Conservation (phyloP, 495 filamentous ascomycete genomes). For the Oidiodendron maius region DNA sequence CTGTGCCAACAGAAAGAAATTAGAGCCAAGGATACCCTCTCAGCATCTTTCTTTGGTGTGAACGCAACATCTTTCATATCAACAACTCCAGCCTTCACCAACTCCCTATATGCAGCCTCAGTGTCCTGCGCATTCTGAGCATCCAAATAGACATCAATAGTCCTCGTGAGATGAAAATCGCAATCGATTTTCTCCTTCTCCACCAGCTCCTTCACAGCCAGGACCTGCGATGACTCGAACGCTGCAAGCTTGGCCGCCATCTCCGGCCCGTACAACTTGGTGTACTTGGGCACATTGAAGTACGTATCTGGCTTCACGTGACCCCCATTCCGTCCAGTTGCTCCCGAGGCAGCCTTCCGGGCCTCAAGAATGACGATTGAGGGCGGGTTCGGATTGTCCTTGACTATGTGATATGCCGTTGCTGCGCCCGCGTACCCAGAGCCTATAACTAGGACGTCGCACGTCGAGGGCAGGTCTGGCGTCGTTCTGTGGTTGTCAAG, state of each 20-base stretch:
- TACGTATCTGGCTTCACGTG: constrained; percentile 58
- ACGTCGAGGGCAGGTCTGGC: constrained; percentile 36
- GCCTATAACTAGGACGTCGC: constrained; percentile 59
- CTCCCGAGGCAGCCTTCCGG: constrained; percentile 44
- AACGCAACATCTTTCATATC: constrained; percentile 30
- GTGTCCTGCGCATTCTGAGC: constrained; percentile 1
- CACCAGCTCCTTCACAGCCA: constrained; percentile 45
- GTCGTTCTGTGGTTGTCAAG: constrained; percentile 53
- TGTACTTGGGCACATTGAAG: constrained; percentile 38
- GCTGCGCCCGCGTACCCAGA: constrained; percentile 63
- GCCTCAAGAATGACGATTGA: constrained; percentile 49
- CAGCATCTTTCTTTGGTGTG: constrained; percentile 35
- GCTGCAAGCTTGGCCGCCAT: constrained; percentile 47
- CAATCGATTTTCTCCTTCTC: constrained; percentile 43
- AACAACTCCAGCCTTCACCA: neutral
- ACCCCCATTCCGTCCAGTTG: constrained; percentile 56
- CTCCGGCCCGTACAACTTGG: constrained; percentile 25
- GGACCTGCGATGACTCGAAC: constrained; percentile 49
- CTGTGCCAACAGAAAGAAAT: constrained; percentile 36
- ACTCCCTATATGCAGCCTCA: neutral
- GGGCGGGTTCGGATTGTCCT: neutral
- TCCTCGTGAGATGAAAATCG: constrained; percentile 32
- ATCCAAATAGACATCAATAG: constrained; percentile 2
- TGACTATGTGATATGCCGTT: constrained; percentile 52
- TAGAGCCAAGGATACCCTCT: constrained; percentile 33